phyloP scores from a whole-genome alignment of 176 grass and related monocot genomes.

The Poa annua region DNA sequence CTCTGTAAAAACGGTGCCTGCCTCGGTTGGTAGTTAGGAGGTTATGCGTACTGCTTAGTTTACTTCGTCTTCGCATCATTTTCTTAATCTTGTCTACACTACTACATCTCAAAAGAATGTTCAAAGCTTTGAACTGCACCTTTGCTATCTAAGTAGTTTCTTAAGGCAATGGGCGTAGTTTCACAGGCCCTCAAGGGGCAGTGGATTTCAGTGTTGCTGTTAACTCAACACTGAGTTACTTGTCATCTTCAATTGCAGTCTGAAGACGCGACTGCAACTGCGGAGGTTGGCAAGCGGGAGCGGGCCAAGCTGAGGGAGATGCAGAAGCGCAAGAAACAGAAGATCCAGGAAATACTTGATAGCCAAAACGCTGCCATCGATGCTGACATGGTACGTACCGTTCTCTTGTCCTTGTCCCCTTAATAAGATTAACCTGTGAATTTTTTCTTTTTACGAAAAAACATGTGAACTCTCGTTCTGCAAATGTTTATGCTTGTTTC shows the following conservation, averaged over 20 bases:
- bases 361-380: constrained; percentile 65
- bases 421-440: background rate
- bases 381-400: constrained; percentile 62
- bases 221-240: background rate
- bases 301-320: constrained; percentile 66
- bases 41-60: background rate
- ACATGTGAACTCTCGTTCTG: background rate
- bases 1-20: background rate
- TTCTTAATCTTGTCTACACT: background rate
- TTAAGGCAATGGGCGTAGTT: background rate
- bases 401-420: background rate
- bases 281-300: constrained; percentile 61
- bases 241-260: constrained; percentile 43
- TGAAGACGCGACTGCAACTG: constrained; percentile 39
- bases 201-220: background rate
- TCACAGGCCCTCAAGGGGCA: background rate
- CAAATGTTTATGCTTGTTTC: constrained; percentile 12
- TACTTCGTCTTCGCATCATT: constrained; percentile 6
- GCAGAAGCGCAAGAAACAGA: constrained; percentile 70
- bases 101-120: background rate
- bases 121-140: too few relatives aligned
- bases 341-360: constrained; percentile 68
- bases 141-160: background rate
- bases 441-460: background rate
- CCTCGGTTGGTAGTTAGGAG: background rate